Evolutionary conservation across 2,329 filamentous ascomycete species (phyloP), one percentile per base, ranked within the genome.

Genomic region (Aspergillus caelatus): DNA sequence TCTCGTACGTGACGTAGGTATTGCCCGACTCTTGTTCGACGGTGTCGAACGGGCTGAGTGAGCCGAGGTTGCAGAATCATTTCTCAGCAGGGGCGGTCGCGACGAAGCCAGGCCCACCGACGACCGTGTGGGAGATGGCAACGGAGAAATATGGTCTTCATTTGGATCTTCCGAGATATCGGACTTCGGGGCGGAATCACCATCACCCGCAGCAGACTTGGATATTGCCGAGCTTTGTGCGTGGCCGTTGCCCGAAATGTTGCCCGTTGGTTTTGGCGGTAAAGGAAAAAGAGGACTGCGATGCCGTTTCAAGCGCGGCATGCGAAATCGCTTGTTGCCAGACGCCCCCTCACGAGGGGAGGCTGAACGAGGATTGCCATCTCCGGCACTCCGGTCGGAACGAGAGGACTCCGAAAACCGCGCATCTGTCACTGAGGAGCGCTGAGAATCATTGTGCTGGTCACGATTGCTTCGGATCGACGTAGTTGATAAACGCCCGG

Each of bases 331-430:
- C 30, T 90, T 90, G 26, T 85, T 91, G 41, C 86, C 89, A 7
- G 87, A 86, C 83, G 85, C 80, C 11, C 85, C 88, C 66, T 91
- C 87, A 12, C 88, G 89, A 8, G 87, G 89, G 52, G 84, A 89
- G 59, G 84, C 85, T 67, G 81, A 85, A 56, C 83, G 85, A 77
- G 86, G 86, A 57, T 87, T 80, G 46, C 83, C 82, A 71, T 94
- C 90, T 48, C 85, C 88, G 19, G 89, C 91, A 78, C 92, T 96
- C 52, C 87, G 91, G 76, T 97, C 94, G 32, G 94, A 97, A 68
- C 91, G 87, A 2, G 93, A 97, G 1, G 94, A 97, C 72, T 97
- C 94, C 6, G 92, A 95, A 32, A 91, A 80, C 46, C 92, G 84
- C 66, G 86, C 85, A 34, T 87, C 81, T 12, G 89, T 87, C 23